Evolutionary conservation across 164 flowering plant species (phyloP).

Genomic region (Magnolia officinalis): DNA sequence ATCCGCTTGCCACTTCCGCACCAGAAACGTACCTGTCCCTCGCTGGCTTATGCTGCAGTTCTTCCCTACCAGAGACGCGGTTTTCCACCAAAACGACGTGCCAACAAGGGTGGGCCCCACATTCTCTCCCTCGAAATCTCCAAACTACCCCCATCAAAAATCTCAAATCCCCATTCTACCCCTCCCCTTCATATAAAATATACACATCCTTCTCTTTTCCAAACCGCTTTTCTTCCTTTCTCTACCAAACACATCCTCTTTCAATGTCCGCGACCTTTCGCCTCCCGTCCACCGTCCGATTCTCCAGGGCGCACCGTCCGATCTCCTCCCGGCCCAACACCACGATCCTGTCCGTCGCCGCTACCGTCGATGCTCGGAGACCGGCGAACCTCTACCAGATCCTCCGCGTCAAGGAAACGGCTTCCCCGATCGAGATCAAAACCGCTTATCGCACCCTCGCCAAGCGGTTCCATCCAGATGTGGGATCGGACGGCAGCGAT

Average conservation of each 20-base stretch:
- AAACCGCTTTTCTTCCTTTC: neutral
- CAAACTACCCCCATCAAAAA: neutral
- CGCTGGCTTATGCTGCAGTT: neutral
- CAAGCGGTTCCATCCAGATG: conserved; percentile 67
- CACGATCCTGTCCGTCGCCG: neutral
- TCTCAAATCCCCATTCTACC: neutral
- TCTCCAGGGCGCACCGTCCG: neutral
- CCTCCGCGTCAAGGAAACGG: conserved; percentile 42
- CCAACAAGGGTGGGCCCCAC: neutral
- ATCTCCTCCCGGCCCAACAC: neutral
- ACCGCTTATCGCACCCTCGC: conserved; percentile 66
- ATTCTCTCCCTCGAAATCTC: neutral
- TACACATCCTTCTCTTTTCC: neutral
- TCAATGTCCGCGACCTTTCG: conserved; percentile 4
- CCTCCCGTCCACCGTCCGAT: conserved; percentile 2
- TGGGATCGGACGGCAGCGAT: conserved; percentile 40
- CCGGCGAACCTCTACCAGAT: conserved; percentile 47
- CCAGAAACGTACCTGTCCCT: too few species aligned
- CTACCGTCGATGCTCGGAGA: neutral
- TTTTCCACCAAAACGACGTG: neutral
- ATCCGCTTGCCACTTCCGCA: neutral
- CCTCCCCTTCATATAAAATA: neutral
- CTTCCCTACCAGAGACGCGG: neutral
- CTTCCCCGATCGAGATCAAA: conserved; percentile 55
- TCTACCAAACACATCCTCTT: neutral